These are phyloP conservation scores for Neofusicoccum parvum DNA, from an alignment of 2,329 filamentous ascomycete genomes.

Conservation along the genomic window DNA sequence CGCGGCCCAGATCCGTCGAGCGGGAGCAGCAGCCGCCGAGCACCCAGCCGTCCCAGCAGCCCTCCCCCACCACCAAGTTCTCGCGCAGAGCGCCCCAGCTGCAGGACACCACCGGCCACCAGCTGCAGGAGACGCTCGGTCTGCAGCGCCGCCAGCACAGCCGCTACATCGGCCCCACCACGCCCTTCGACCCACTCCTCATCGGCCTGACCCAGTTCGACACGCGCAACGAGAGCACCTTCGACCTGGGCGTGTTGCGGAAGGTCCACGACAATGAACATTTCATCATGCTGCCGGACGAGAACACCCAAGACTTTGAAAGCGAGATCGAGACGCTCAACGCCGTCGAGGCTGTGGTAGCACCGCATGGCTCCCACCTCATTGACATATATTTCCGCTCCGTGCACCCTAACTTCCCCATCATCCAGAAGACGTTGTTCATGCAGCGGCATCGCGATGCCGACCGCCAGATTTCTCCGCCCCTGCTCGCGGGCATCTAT, in stretches of 20 bases:
- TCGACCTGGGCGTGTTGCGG: slow-evolving; percentile 64
- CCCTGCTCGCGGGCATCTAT: slow-evolving; percentile 78
- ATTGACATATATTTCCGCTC: slow-evolving; percentile 81
- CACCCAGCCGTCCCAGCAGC: slow-evolving; percentile 29
- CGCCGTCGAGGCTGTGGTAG: slow-evolving; percentile 74
- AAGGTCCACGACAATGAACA: slow-evolving; percentile 78
- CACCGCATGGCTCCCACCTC: slow-evolving; percentile 73
- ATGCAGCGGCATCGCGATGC: slow-evolving; percentile 75
- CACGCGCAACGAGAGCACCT: slow-evolving; percentile 76
- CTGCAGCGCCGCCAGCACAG: slow-evolving; percentile 78
- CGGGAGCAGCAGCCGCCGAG: slow-evolving; percentile 30
- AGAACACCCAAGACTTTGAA: slow-evolving; percentile 70
- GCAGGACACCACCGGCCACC: slow-evolving; percentile 36
- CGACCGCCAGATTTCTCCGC: slow-evolving; percentile 73
- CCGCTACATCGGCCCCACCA: slow-evolving; percentile 81
- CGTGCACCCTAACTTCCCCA: slow-evolving; percentile 79
- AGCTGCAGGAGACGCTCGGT: slow-evolving; percentile 59
- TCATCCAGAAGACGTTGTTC: slow-evolving; percentile 80
- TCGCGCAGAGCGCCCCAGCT: slow-evolving; percentile 25
- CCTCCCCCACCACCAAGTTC: slow-evolving; percentile 24
- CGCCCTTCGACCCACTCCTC: slow-evolving; percentile 80
- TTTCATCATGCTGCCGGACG: slow-evolving; percentile 78
- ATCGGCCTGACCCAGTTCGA: slow-evolving; percentile 81
- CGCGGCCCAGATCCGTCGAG: slow-evolving; percentile 37
- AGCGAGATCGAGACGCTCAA: slow-evolving; percentile 69